Percentiles rank a stretch among this genome's conserved stretches.
Conservation (phyloP, 345 rosid species). For the Aethionema arabicum region DNA sequence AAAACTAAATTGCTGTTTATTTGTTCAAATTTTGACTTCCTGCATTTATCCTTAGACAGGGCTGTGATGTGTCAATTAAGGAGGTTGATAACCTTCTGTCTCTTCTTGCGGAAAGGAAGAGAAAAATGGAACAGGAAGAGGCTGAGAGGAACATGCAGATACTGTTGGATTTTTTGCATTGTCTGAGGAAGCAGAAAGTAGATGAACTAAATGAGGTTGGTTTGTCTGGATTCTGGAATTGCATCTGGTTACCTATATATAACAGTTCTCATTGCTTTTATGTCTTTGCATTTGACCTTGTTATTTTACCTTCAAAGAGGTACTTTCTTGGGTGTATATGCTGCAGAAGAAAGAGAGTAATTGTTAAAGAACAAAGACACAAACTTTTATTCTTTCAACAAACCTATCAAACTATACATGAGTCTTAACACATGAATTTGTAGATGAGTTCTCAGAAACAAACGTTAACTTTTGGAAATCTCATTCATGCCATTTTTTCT, state of each 20-base stretch:
- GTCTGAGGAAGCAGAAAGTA: slow-evolving; percentile 82
- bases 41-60: slow-evolving; percentile 58
- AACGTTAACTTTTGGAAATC: background rate
- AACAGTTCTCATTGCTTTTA: background rate
- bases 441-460: slow-evolving; percentile 22
- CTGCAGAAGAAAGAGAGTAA: slow-evolving; percentile 12
- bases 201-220: slow-evolving; percentile 89
- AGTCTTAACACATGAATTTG: slow-evolving; percentile 12
- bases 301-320: slow-evolving; percentile 4
- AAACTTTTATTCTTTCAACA: slow-evolving; percentile 4
- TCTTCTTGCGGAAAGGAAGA: slow-evolving; percentile 81
- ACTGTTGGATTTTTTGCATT: slow-evolving; percentile 79
- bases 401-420: background rate
- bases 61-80: slow-evolving; percentile 85
- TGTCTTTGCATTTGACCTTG: slow-evolving; percentile 3
- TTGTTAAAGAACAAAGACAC: background rate
- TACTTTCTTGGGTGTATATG: slow-evolving; percentile 2
- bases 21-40: slow-evolving; percentile 25
- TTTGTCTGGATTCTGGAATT: slow-evolving; percentile 24
- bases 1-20: background rate
- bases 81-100: slow-evolving; percentile 76
- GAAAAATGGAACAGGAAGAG: slow-evolving; percentile 97
- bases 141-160: slow-evolving; percentile 98
- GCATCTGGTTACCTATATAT: slow-evolving; percentile 1
- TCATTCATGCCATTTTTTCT: slow-evolving; percentile 9